These are phyloP conservation scores for Blastobotrys petasosporus DNA, from an alignment of 1,139 yeast genomes.

Conservation along the genomic window DNA sequence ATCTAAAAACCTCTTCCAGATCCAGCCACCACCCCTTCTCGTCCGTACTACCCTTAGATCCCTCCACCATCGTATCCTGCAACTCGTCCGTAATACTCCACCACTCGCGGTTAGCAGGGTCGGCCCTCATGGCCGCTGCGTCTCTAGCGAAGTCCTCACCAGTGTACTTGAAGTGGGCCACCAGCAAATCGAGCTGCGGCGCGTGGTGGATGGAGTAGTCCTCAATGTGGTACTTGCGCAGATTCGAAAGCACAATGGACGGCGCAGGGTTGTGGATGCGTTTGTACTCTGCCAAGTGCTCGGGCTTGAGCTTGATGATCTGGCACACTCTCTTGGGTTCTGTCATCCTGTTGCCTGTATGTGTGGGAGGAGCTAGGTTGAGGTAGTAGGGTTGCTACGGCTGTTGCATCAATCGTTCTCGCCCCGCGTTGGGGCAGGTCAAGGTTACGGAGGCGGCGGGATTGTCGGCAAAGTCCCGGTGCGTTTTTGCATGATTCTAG, in stretches of 20 bases:
- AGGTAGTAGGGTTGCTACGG: no score
- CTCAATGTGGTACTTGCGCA: constrained; percentile 35
- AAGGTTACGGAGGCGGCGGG: no score
- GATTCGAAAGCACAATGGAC: constrained; percentile 31
- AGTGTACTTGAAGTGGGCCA: constrained; percentile 35
- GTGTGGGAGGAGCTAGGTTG: no score
- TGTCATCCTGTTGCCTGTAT: no score
- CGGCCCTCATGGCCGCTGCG: constrained; percentile 31
- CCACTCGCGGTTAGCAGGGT: constrained; percentile 37
- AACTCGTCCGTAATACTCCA: constrained; percentile 37
- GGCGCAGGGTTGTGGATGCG: constrained; percentile 31
- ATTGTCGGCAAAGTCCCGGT: no score
- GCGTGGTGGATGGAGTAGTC: constrained; percentile 38
- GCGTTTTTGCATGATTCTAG: no score
- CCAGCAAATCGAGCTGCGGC: constrained; percentile 30
- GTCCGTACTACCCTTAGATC: constrained; percentile 36
- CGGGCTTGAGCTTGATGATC: constrained; percentile 36
- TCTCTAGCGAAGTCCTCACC: constrained; percentile 37
- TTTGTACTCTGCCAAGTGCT: constrained; percentile 34
- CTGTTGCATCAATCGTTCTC: no score
- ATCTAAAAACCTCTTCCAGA: constrained; percentile 37
- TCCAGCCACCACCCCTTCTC: constrained; percentile 37
- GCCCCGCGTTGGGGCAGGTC: no score
- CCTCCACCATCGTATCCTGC: constrained; percentile 36
- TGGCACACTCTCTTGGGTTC: constrained; percentile 33